Evolutionary conservation across 78 protist genomes (phyloP).

Genomic region (Anaeramoeba flamelloides): DNA sequence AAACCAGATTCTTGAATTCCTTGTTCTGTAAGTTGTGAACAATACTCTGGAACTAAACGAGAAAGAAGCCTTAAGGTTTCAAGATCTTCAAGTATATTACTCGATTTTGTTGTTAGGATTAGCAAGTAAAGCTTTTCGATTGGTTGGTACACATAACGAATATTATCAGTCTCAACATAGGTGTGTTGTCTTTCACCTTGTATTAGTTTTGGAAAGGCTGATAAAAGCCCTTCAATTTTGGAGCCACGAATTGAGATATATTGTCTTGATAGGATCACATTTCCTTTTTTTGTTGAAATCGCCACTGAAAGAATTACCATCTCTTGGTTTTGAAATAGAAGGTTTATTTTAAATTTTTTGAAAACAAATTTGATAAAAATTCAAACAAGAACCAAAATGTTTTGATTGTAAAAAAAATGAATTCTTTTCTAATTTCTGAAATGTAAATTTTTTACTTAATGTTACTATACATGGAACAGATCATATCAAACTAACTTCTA

Average conservation of each 20-base stretch:
- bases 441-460: no score
- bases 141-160: constrained; percentile 89
- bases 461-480: no score
- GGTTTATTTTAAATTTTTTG: no score
- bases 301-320: constrained; percentile 39
- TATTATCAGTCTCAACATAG: constrained; percentile 68
- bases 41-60: constrained; percentile 20
- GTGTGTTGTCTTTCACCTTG: constrained; percentile 79
- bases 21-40: constrained; percentile 4
- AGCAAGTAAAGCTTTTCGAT: constrained; percentile 62
- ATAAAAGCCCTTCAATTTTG: constrained; percentile 75
- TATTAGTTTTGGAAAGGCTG: constrained; percentile 81
- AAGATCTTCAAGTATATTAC: constrained; percentile 80
- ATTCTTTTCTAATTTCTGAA: no score
- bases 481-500: no score
- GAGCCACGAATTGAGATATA: constrained; percentile 70
- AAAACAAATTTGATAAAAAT: no score
- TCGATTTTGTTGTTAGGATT: constrained; percentile 65
- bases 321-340: no score
- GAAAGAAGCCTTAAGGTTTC: constrained; percentile 70
- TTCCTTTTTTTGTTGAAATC: constrained; percentile 33
- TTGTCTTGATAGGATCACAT: constrained; percentile 70
- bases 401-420: no score
- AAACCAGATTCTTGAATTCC: neutral
- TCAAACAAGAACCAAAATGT: no score